These are phyloP conservation scores for Peronosclerospora sorghi DNA, from an alignment of 352 stramenopile species.

Conservation along the genomic window DNA sequence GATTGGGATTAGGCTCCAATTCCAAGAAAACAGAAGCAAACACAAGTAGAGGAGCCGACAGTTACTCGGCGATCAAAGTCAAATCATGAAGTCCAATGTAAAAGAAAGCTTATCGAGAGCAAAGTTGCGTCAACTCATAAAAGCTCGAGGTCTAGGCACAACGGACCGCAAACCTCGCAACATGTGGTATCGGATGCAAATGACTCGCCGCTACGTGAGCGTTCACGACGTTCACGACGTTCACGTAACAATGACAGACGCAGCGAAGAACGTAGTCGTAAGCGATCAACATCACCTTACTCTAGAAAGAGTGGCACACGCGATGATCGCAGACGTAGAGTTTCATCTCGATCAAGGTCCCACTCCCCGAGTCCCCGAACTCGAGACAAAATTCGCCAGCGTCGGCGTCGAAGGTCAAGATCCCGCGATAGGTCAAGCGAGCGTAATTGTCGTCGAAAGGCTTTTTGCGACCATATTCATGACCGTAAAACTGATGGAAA, in stretches of 20 bases:
- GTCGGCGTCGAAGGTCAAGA: conserved; percentile 15
- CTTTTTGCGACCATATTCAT: conserved; percentile 6
- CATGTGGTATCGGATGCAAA: conserved; percentile 6
- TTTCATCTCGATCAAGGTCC: conserved; percentile 24
- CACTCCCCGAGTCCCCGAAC: conserved; percentile 16
- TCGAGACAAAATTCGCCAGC: conserved; percentile 8
- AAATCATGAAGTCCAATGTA: too few species aligned
- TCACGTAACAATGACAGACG: conserved; percentile 10
- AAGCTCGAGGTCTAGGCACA: conserved; percentile 19
- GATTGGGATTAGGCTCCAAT: conserved; percentile 43
- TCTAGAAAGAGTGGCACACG: conserved; percentile 6
- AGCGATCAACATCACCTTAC: conserved; percentile 11
- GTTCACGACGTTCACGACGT: too few species aligned
- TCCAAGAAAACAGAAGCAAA: conserved; percentile 28
- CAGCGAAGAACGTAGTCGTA: conserved; percentile 12
- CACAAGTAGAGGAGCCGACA: conserved; percentile 3
- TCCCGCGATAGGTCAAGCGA: conserved; percentile 21
- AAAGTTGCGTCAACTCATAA: conserved; percentile 6
- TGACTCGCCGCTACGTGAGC: conserved; percentile 9
- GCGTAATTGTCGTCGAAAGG: conserved; percentile 5
- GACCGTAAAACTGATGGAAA: conserved; percentile 4
- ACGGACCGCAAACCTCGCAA: conserved; percentile 21
- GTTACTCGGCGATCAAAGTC: background rate
- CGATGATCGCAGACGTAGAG: conserved; percentile 16
- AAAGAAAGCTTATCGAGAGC: conserved; percentile 14